Evolutionary conservation across 169 alveolate species (phyloP).

Genomic region (Perkinsus olseni): DNA sequence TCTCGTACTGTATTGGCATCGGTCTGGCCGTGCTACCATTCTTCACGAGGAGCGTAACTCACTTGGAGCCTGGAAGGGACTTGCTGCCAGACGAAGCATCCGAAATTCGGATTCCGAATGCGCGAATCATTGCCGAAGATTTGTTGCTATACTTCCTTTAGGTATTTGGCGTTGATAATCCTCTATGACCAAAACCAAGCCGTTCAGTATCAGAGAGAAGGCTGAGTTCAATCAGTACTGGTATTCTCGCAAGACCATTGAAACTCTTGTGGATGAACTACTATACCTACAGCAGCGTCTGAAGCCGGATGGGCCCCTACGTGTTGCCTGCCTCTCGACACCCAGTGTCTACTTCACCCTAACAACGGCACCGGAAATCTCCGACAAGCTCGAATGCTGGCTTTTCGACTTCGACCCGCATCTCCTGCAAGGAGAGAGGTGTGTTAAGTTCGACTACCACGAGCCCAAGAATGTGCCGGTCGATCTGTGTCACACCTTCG

Average conservation of each 20-base stretch:
- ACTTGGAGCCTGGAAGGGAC: too few species aligned
- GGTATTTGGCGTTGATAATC: too few species aligned
- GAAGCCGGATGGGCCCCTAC: slow-evolving; percentile 3
- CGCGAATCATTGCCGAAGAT: too few species aligned
- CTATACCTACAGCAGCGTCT: slow-evolving; percentile 6
- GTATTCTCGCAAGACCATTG: slow-evolving; percentile 55
- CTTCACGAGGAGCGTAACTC: too few species aligned
- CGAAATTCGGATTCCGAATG: too few species aligned
- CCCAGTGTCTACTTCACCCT: slow-evolving; percentile 49
- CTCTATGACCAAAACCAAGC: neutral
- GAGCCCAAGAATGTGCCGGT: slow-evolving; percentile 43
- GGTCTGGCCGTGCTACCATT: too few species aligned
- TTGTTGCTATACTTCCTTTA: too few species aligned
- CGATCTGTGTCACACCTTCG: slow-evolving; percentile 43
- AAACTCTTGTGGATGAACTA: slow-evolving; percentile 42
- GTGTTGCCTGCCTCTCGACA: slow-evolving; percentile 49
- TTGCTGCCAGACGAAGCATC: too few species aligned
- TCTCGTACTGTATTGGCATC: too few species aligned
- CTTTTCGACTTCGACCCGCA: slow-evolving; percentile 47
- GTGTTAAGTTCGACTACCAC: slow-evolving; percentile 49
- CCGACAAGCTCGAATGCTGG: slow-evolving; percentile 22
- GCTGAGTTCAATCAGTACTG: slow-evolving; percentile 64
- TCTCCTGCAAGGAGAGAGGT: slow-evolving; percentile 49
- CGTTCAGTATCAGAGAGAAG: slow-evolving; percentile 27
- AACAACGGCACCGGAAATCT: slow-evolving; percentile 17